Evolutionary conservation across 345 rosid genomes (phyloP).

Genomic region (Adansonia digitata): DNA sequence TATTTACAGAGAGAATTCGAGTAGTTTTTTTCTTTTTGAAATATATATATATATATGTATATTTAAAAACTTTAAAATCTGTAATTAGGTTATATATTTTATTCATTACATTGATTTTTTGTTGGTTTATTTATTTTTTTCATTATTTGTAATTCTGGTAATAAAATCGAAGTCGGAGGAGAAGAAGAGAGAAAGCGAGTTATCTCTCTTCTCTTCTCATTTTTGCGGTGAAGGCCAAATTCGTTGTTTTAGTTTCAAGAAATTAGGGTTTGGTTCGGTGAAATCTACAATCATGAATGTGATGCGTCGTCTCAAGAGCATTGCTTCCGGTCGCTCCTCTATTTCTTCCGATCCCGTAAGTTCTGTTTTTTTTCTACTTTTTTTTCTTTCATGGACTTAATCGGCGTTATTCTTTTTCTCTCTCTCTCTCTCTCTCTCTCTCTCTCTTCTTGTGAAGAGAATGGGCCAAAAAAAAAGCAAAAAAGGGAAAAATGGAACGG

Average conservation of each 20-base stretch:
- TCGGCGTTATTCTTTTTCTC: background rate
- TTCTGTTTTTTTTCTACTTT: background rate
- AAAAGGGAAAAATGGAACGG: background rate
- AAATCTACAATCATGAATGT: constrained; percentile 58
- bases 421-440: too few relatives aligned
- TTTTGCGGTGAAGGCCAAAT: constrained; percentile 15
- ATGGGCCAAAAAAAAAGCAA: background rate
- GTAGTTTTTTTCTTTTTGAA: too few relatives aligned
- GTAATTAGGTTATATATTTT: background rate
- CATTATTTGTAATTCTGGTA: background rate
- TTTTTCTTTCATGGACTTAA: constrained; percentile 3
- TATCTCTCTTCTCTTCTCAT: constrained; percentile 32
- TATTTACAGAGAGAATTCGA: background rate
- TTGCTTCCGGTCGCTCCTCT: constrained; percentile 89
- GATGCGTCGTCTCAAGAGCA: constrained; percentile 94
- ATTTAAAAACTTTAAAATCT: background rate
- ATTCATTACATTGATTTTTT: background rate
- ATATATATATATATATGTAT: too few relatives aligned
- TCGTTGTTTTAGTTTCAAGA: constrained; percentile 6
- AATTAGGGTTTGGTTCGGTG: constrained; percentile 23
- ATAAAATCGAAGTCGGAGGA: constrained; percentile 20
- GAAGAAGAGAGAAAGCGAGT: constrained; percentile 33
- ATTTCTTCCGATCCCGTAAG: constrained; percentile 80
- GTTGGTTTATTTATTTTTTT: background rate
- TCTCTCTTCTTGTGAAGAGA: background rate